Evolutionary conservation across 2,329 filamentous ascomycete genomes (phyloP), one percentile per base, ranked within the genome.

Genomic region (Beauveria brongniartii): DNA sequence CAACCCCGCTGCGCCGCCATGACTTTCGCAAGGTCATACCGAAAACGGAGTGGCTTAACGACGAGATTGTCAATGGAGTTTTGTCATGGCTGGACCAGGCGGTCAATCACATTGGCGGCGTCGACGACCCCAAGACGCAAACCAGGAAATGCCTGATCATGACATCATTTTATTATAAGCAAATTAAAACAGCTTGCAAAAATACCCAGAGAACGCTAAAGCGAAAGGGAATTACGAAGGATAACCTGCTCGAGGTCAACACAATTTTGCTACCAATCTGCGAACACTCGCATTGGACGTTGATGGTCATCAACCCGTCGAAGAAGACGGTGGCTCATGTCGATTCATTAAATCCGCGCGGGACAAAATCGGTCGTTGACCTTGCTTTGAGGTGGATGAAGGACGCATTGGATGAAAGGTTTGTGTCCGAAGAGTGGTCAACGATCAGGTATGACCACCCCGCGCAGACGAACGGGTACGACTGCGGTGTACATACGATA

Each of bases 401-500:
- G 64, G 75, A 79, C 41, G 79, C 88, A 56, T 75, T 91, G 6
- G 73, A 73, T 18, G 73, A 80, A 3, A 71, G 73, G 6, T 91
- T 82, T 67, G 69, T 78, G 2, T 74, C 75, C 16, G 73, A 74
- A 1, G 85, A 89, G 46, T 92, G 89, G 89, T 76, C 71, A 26
- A 74, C 78, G 1, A 73, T 81, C 8, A 69, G 73, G n/a, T 77
- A 80, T 50, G 71, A 73, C 18, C 82, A 82, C 41, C 80, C 83
- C 0, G 67, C 64, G 3, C 89, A 92, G 70, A 77, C 74, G 28
- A 92, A 92, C 68, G 80, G 81, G 1, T 84, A 82, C 68, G 90
- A 92, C 69, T 92, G 90, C 66, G 90, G 90, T n/a, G 83, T 91
- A 3, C 90, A 91, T 69, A 83, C 87, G 16, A 84, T 90, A 65